A percentile compares a stretch with the other conserved stretches of the same genome.
Conservation (phyloP, 495 filamentous ascomycete species). For the Penicillium crystallinum region DNA sequence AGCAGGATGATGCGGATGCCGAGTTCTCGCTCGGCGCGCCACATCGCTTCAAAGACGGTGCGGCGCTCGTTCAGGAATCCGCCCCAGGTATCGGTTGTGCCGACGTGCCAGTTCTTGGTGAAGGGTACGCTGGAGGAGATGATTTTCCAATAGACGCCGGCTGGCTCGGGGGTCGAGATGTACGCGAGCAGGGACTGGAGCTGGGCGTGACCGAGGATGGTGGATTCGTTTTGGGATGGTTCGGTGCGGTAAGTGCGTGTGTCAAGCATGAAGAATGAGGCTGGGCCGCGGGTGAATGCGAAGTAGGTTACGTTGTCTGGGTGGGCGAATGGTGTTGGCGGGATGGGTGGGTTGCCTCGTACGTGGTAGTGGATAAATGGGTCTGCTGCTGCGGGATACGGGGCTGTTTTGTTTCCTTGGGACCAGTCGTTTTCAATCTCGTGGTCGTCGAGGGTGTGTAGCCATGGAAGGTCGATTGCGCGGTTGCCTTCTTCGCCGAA, state of each 20-base stretch:
- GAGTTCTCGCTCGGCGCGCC: conserved; percentile 63
- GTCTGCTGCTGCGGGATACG: conserved; percentile 72
- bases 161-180: conserved; percentile 61
- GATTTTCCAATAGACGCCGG: conserved; percentile 88
- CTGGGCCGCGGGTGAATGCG: conserved; percentile 80
- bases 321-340: conserved; percentile 33
- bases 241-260: conserved; percentile 79
- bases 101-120: conserved; percentile 92
- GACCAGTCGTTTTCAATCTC: conserved; percentile 94
- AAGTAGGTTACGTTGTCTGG: conserved; percentile 68
- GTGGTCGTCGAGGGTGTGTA: conserved; percentile 94
- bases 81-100: conserved; percentile 83
- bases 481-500: conserved; percentile 38
- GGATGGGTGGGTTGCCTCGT: conserved; percentile 70
- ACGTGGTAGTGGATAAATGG: conserved; percentile 85
- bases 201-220: conserved; percentile 80
- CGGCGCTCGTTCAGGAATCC: conserved; percentile 77
- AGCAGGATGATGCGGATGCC: conserved; percentile 77
- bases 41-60: conserved; percentile 82
- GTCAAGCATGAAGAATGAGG: conserved; percentile 91
- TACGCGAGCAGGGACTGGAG: conserved; percentile 73
- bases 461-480: conserved; percentile 73
- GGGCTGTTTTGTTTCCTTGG: conserved; percentile 59
- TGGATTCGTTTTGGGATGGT: conserved; percentile 57
- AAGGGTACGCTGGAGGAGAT: conserved; percentile 84